phyloP scores from a whole-genome alignment of 306 rosid species.

The Gleditsia sinensis region DNA sequence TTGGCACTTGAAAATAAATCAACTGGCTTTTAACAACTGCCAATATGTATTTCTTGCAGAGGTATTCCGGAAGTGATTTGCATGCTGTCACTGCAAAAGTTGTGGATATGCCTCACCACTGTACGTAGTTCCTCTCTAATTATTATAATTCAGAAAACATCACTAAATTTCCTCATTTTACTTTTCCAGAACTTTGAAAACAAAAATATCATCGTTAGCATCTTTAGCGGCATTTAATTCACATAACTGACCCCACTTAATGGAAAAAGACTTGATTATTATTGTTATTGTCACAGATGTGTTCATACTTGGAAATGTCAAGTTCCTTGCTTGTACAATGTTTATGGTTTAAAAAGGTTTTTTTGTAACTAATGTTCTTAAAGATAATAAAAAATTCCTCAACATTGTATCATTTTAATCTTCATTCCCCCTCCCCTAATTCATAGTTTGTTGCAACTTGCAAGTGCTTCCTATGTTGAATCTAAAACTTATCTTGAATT shows the following conservation, averaged over 20 bases:
- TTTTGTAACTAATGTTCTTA: not conserved
- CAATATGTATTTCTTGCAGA: constrained; percentile 50
- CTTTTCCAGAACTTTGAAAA: not conserved
- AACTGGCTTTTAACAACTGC: not conserved
- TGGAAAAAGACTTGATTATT: too few species aligned
- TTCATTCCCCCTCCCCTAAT: not conserved
- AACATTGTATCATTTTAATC: not conserved
- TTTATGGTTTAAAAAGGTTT: not conserved
- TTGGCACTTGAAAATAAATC: constrained; percentile 1
- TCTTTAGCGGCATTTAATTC: too few species aligned
- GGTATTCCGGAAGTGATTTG: constrained; percentile 81
- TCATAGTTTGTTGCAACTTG: not conserved
- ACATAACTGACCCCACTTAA: too few species aligned
- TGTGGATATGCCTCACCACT: constrained; percentile 91
- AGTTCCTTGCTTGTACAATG: not conserved
- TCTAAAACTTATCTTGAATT: not conserved
- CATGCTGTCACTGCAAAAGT: constrained; percentile 89
- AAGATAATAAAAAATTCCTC: constrained; percentile 2
- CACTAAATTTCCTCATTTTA: not conserved
- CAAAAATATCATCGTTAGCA: constrained; percentile 16
- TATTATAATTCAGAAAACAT: not conserved
- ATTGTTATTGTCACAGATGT: not conserved
- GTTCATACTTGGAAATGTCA: not conserved
- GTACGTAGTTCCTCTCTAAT: constrained; percentile 47
- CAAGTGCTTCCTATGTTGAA: not conserved